These are phyloP conservation scores for Penstemon barbatus DNA, from an alignment of 257 asterid species.

Conservation along the genomic window DNA sequence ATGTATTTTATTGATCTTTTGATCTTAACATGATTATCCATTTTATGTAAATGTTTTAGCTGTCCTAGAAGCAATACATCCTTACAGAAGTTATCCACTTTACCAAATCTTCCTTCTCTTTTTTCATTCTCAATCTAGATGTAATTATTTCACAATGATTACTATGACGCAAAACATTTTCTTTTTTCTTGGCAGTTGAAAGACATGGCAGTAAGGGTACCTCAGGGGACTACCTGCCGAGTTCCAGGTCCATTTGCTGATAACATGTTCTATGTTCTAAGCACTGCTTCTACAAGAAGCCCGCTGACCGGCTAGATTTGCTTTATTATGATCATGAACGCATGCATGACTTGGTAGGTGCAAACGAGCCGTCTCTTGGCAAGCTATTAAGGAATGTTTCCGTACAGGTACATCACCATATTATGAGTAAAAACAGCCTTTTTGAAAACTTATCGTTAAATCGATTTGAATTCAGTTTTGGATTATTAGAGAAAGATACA, in stretches of 20 bases:
- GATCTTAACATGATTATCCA: too few species aligned
- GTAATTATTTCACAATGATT: background rate
- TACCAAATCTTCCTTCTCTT: background rate
- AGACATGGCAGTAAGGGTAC: constrained; percentile 49
- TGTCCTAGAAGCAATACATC: too few species aligned
- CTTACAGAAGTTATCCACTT: background rate
- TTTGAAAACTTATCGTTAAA: constrained; percentile 2
- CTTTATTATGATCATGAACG: background rate
- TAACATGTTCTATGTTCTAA: constrained; percentile 37
- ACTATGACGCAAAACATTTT: constrained; percentile 12
- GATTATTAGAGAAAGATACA: constrained; percentile 6
- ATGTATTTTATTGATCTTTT: too few species aligned
- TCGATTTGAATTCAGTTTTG: constrained; percentile 4
- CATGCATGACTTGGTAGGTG: background rate
- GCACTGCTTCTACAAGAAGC: constrained; percentile 43
- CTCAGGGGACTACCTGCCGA: constrained; percentile 51
- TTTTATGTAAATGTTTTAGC: too few species aligned
- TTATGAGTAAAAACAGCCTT: background rate
- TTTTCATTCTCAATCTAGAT: constrained; percentile 2
- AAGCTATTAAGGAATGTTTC: too few species aligned
- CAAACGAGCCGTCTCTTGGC: too few species aligned
- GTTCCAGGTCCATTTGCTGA: constrained; percentile 40
- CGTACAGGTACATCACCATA: too few species aligned
- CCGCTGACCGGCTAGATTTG: constrained; percentile 27
- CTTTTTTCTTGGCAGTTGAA: constrained; percentile 43